Evolutionary conservation across 1,139 yeast species (phyloP).

Genomic region (Geotrichum bryndzae): DNA sequence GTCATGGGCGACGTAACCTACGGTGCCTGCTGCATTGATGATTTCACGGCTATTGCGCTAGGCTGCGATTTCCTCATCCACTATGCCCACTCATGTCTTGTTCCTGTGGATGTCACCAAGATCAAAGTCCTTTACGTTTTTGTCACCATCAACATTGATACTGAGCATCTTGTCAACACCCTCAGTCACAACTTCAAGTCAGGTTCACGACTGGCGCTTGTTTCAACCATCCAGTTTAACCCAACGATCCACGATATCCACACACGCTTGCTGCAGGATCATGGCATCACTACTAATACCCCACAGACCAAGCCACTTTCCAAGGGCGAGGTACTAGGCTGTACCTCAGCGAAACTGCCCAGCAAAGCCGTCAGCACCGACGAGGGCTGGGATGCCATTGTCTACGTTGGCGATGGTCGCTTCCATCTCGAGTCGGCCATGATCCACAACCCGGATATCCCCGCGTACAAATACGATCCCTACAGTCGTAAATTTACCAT

Average conservation of each 20-base stretch:
- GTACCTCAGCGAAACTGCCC: slow-evolving; percentile 75
- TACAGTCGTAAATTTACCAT: slow-evolving; percentile 84
- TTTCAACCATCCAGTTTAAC: slow-evolving; percentile 95
- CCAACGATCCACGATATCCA: slow-evolving; percentile 83
- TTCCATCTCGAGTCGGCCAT: slow-evolving; percentile 93
- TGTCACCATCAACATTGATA: slow-evolving; percentile 88
- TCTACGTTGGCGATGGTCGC: slow-evolving; percentile 93
- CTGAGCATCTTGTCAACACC: slow-evolving; percentile 71
- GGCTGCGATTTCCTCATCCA: slow-evolving; percentile 94
- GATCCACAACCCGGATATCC: slow-evolving; percentile 92
- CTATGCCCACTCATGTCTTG: slow-evolving; percentile 95
- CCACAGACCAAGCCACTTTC: slow-evolving; percentile 93
- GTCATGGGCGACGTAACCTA: slow-evolving; percentile 99
- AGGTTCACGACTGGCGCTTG: slow-evolving; percentile 61
- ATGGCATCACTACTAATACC: slow-evolving; percentile 48
- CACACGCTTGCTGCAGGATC: slow-evolving; percentile 40
- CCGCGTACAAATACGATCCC: slow-evolving; percentile 93
- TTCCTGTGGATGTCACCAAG: slow-evolving; percentile 85
- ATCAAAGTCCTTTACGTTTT: slow-evolving; percentile 91
- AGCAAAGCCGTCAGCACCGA: slow-evolving; percentile 34
- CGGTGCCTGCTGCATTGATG: slow-evolving; percentile 98
- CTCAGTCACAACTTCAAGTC: slow-evolving; percentile 63
- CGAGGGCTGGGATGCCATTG: slow-evolving; percentile 64
- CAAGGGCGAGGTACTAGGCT: slow-evolving; percentile 93
- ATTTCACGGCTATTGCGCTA: slow-evolving; percentile 83